Evolutionary conservation across 78 protist species (phyloP).

Genomic region (Goniomonas avonlea): DNA sequence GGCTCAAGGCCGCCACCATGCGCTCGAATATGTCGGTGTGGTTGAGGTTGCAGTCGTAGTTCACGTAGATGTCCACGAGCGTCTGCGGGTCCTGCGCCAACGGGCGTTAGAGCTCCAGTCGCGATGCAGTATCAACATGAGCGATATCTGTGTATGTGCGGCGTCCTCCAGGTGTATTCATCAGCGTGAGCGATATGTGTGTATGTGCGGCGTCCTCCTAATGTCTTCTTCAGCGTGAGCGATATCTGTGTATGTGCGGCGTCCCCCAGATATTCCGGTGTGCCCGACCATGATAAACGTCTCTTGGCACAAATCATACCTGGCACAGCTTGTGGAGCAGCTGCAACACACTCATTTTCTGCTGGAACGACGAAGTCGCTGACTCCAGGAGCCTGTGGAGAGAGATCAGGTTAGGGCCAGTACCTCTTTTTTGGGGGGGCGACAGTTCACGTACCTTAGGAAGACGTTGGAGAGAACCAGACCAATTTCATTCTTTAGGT

Average conservation of each 20-base stretch:
- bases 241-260: background rate
- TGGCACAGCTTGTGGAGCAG: conserved; percentile 54
- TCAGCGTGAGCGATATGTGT: no score
- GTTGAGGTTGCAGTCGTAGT: conserved; percentile 90
- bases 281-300: background rate
- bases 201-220: background rate
- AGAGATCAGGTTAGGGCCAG: no score
- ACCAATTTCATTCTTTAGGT: conserved; percentile 70
- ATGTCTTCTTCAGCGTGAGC: background rate
- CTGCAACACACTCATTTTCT: conserved; percentile 72
- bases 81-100: conserved; percentile 51
- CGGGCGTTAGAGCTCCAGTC: background rate
- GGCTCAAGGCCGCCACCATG: conserved; percentile 64
- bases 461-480: conserved; percentile 71
- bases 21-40: conserved; percentile 67
- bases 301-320: background rate
- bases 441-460: no score
- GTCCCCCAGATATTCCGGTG: background rate
- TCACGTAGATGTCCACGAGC: conserved; percentile 78
- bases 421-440: no score
- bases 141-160: conserved; percentile 3
- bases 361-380: conserved; percentile 58
- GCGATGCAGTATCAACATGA: no score
- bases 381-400: conserved; percentile 82
- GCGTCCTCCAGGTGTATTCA: background rate